Evolutionary conservation across 1,139 yeast species (phyloP).

Genomic region (Scheffersomyces titani): DNA sequence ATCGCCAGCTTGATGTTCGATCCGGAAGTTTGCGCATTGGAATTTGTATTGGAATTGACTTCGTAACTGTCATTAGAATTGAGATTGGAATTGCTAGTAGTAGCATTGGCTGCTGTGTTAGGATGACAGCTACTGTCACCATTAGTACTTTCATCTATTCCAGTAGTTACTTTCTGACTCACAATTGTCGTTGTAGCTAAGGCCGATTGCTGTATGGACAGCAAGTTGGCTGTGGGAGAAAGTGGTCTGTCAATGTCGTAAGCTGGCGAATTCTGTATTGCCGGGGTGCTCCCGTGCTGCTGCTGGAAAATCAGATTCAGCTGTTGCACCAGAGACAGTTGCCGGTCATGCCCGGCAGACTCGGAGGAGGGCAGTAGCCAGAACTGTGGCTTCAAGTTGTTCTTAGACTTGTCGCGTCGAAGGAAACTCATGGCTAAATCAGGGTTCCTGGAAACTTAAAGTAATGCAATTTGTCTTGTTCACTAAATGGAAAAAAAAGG

Average conservation of each 20-base stretch:
- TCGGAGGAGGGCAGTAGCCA: neutral
- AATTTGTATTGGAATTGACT: neutral
- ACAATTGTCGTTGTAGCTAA: neutral
- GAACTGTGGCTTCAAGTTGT: slow-evolving; percentile 15
- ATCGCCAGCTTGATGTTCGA: neutral
- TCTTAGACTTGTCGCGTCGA: slow-evolving; percentile 29
- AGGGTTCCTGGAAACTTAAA: neutral
- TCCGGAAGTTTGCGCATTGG: neutral
- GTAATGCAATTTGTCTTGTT: neutral
- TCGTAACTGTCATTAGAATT: too few relatives aligned
- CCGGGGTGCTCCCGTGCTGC: neutral
- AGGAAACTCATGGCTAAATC: slow-evolving; percentile 27
- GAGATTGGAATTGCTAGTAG: neutral
- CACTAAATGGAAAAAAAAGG: neutral
- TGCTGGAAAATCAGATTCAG: neutral
- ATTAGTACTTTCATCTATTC: neutral
- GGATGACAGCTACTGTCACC: neutral
- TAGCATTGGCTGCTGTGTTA: neutral
- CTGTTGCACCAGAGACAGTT: neutral
- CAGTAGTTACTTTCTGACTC: neutral
- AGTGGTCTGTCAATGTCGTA: neutral
- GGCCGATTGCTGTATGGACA: neutral
- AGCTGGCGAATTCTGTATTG: neutral
- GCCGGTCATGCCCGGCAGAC: neutral
- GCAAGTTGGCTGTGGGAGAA: neutral